These are phyloP conservation scores for Pilobolus umbonatus DNA, from an alignment of 192 early-diverging fungal species.

Conservation along the genomic window DNA sequence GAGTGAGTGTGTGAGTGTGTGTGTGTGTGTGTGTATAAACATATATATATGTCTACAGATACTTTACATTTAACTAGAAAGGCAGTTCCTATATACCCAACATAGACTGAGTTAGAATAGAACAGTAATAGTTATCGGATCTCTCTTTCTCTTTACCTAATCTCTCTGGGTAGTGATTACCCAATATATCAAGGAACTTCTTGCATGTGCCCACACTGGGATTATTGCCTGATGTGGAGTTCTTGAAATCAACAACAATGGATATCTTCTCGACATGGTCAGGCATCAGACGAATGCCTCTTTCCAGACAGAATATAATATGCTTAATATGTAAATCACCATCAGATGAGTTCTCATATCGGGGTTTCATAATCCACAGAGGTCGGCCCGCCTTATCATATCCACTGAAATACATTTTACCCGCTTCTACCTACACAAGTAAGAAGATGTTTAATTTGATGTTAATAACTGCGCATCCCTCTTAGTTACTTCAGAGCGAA, in stretches of 20 bases:
- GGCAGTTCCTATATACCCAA: no score
- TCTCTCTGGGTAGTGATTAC: constrained; percentile 86
- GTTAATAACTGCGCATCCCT: not conserved
- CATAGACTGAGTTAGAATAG: not conserved
- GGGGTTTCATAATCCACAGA: constrained; percentile 68
- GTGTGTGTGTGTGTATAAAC: not conserved
- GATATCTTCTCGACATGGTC: constrained; percentile 65
- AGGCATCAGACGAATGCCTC: constrained; percentile 65
- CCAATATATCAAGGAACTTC: constrained; percentile 71
- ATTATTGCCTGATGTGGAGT: constrained; percentile 52
- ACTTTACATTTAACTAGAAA: not conserved
- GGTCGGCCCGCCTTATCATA: constrained; percentile 72
- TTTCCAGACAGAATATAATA: constrained; percentile 80
- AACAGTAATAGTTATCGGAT: not conserved
- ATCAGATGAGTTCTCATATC: constrained; percentile 74
- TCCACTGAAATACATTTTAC: constrained; percentile 80
- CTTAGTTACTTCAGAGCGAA: constrained; percentile 29
- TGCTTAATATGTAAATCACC: constrained; percentile 65
- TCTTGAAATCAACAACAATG: constrained; percentile 77
- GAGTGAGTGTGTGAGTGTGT: not conserved
- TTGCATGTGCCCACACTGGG: constrained; percentile 69
- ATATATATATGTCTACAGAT: not conserved
- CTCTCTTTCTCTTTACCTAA: constrained; percentile 34
- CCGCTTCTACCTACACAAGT: constrained; percentile 36
- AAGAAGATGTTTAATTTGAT: not conserved